Evolutionary conservation across 148 eudicot genomes (phyloP).

Genomic region (Cornus florida): DNA sequence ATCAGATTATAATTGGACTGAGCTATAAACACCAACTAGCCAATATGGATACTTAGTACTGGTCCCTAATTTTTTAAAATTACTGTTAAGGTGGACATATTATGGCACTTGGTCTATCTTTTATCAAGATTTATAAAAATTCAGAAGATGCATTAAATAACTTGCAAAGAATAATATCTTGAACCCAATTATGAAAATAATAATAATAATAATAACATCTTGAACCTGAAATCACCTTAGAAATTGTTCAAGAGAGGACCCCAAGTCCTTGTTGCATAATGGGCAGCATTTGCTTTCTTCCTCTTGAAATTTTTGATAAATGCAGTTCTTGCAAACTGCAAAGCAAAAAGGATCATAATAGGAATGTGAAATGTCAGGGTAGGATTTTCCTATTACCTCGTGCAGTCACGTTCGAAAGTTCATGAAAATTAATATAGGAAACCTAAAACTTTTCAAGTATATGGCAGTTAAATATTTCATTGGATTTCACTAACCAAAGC

Average conservation of each 20-base stretch:
- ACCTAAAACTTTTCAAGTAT: too few relatives aligned
- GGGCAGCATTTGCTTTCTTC: not conserved
- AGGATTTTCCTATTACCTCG: too few relatives aligned
- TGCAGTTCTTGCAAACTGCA: not conserved
- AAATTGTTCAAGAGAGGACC: not conserved
- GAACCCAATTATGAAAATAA: too few relatives aligned
- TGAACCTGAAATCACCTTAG: slow-evolving; percentile 1
- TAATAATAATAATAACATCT: too few relatives aligned
- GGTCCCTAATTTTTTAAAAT: not conserved
- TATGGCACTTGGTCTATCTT: not conserved
- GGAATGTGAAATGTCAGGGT: not conserved
- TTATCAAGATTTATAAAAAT: not conserved
- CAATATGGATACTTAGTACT: not conserved
- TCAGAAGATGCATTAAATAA: not conserved
- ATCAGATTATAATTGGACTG: not conserved
- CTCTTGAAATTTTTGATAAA: not conserved
- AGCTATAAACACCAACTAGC: not conserved
- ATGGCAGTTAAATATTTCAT: not conserved
- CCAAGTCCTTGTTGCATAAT: not conserved
- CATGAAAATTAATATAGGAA: too few relatives aligned
- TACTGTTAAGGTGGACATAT: not conserved
- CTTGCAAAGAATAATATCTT: not conserved
- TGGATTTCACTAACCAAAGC: not conserved
- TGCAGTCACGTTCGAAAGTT: too few relatives aligned
- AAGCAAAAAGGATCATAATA: not conserved